Conservation (phyloP, 768 basidiomycete genomes). For the Cyclocybe cylindracea region DNA sequence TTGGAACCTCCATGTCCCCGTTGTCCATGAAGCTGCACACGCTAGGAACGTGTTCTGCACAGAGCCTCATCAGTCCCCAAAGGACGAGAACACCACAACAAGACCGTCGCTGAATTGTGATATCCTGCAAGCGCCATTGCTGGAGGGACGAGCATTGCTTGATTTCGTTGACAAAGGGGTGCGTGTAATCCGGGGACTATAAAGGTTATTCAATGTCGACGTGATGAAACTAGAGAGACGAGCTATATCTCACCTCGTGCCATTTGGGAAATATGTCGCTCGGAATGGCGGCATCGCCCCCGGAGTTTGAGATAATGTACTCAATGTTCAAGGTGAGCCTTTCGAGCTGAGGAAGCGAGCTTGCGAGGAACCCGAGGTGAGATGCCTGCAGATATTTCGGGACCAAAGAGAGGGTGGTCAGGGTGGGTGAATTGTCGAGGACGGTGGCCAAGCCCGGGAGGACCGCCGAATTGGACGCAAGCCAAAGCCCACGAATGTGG, state of each 20-base stretch:
- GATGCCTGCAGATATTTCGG: too few species aligned
- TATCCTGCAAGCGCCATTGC: conserved; percentile 12
- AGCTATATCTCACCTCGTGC: not conserved
- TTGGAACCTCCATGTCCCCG: conserved; percentile 9
- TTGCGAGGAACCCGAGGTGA: too few species aligned
- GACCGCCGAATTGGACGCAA: too few species aligned
- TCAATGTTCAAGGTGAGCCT: too few species aligned
- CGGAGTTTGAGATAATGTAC: too few species aligned
- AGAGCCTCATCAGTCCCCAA: conserved; percentile 15
- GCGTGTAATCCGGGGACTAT: not conserved
- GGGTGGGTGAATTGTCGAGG: too few species aligned
- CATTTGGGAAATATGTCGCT: not conserved
- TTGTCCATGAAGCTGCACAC: conserved; percentile 11
- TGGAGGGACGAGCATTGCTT: not conserved
- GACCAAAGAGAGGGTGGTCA: too few species aligned
- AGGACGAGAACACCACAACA: conserved; percentile 16
- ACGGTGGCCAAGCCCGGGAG: too few species aligned
- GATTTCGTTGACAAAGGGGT: conserved; percentile 5
- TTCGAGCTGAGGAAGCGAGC: too few species aligned
- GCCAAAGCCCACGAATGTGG: too few species aligned
- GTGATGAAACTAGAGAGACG: not conserved
- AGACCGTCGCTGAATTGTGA: conserved; percentile 13
- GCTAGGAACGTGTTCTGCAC: conserved; percentile 11
- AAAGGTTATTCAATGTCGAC: not conserved
- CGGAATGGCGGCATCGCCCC: too few species aligned